phyloP scores from a whole-genome alignment of 768 basidiomycete genomes.

The Tylopilus sp. region DNA sequence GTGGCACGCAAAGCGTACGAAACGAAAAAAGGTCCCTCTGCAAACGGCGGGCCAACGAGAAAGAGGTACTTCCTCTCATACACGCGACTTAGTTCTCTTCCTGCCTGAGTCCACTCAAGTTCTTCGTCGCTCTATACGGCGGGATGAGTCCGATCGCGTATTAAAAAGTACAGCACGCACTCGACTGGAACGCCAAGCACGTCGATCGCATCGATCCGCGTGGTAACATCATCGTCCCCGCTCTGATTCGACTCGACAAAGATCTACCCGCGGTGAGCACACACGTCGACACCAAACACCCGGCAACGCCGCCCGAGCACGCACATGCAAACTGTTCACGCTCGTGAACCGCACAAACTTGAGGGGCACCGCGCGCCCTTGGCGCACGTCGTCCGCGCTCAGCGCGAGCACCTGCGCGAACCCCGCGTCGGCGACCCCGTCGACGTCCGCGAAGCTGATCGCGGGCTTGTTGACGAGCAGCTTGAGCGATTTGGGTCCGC shows the following conservation, averaged over 20 bases:
- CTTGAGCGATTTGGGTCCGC: conserved; percentile 62
- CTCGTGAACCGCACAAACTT: conserved; percentile 68
- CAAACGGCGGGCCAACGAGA: background rate
- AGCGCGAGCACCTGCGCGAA: conserved; percentile 60
- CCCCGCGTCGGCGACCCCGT: conserved; percentile 45
- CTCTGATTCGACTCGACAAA: conserved; percentile 70
- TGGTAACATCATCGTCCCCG: conserved; percentile 47
- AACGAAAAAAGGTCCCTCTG: background rate
- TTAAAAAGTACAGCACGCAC: conserved; percentile 36
- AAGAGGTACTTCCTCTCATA: background rate
- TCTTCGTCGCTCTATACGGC: conserved; percentile 34
- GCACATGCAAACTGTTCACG: conserved; percentile 63
- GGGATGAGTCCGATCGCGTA: conserved; percentile 2
- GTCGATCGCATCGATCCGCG: conserved; percentile 66
- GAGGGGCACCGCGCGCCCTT: conserved; percentile 45
- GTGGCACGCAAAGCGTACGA: background rate
- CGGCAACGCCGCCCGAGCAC: too few relatives aligned
- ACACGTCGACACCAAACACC: too few relatives aligned
- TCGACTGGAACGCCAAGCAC: conserved; percentile 56
- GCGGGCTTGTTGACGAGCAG: conserved; percentile 57
- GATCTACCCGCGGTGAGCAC: conserved; percentile 49
- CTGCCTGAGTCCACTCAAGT: conserved; percentile 37
- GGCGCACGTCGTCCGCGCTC: conserved; percentile 43
- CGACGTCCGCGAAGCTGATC: conserved; percentile 65
- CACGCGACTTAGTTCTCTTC: conserved; percentile 24